These are phyloP conservation scores for Evernia prunastri DNA, from an alignment of 495 filamentous ascomycete genomes.

Conservation along the genomic window DNA sequence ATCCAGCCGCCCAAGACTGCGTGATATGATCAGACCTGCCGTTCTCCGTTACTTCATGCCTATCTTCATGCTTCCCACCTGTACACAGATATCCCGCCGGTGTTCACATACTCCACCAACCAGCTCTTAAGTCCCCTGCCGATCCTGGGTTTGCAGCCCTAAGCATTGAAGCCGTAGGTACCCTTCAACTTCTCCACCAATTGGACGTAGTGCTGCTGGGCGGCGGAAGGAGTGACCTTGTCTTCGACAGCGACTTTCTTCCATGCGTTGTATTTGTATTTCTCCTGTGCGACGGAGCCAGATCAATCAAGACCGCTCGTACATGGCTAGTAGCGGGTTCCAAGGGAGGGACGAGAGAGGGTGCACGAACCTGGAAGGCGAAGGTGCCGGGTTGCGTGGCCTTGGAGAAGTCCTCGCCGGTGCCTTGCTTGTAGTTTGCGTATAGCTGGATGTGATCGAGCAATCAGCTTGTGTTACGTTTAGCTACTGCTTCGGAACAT, in stretches of 20 bases:
- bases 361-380: slow-evolving; percentile 43
- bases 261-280: slow-evolving; percentile 75
- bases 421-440: slow-evolving; percentile 52
- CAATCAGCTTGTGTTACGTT: not conserved
- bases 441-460: slow-evolving; percentile 40
- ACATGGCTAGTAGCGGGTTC: not conserved
- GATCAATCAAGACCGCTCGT: not conserved
- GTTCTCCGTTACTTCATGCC: not conserved
- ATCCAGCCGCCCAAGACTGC: not conserved
- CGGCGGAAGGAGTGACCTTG: slow-evolving; percentile 50
- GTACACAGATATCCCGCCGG: not conserved
- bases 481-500: not conserved
- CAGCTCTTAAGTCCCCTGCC: not conserved
- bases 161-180: slow-evolving; percentile 53
- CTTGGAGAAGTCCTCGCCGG: slow-evolving; percentile 37
- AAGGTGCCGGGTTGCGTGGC: slow-evolving; percentile 45
- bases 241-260: slow-evolving; percentile 49
- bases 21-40: not conserved
- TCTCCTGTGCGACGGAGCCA: slow-evolving; percentile 46
- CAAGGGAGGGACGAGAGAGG: slow-evolving; percentile 8
- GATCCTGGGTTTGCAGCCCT: not conserved
- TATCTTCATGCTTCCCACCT: not conserved
- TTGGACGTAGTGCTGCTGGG: slow-evolving; percentile 70
- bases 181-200: slow-evolving; percentile 62
- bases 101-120: not conserved